A percentile compares a stretch with the other conserved stretches of the same genome.
Evolutionary conservation across 148 eudicot genomes (phyloP).

Genomic region (Arctostaphylos glauca): DNA sequence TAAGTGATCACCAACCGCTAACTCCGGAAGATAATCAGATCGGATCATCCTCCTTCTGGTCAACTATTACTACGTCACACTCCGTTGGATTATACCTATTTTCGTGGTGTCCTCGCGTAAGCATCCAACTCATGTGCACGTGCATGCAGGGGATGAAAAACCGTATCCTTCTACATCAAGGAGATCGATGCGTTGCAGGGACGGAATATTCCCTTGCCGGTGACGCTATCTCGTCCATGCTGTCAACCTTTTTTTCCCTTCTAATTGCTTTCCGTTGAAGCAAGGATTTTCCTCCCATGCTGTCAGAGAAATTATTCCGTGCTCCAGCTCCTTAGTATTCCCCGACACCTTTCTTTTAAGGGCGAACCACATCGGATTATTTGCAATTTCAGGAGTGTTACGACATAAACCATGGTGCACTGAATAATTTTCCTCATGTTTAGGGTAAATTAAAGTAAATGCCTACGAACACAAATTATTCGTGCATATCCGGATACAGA

Average conservation of each 20-base stretch:
- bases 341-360: too few relatives aligned
- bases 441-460: too few relatives aligned
- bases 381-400: too few relatives aligned
- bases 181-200: slow-evolving; percentile 2
- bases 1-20: not conserved
- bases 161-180: not conserved
- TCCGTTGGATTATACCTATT: not conserved
- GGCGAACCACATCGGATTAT: too few relatives aligned
- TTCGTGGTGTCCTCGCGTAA: not conserved
- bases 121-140: slow-evolving; percentile 1
- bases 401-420: too few relatives aligned
- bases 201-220: slow-evolving; percentile 11
- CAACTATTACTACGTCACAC: not conserved
- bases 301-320: not conserved
- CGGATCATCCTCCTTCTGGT: not conserved
- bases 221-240: not conserved
- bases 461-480: too few relatives aligned
- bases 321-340: too few relatives aligned
- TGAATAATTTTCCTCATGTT: too few relatives aligned
- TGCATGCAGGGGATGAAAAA: not conserved
- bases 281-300: not conserved
- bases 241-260: not conserved
- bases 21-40: slow-evolving; percentile 1
- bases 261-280: slow-evolving; percentile 8
- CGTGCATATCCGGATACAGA: too few relatives aligned